A percentile compares a stretch with the other conserved stretches of the same genome.
These are phyloP conservation scores for Fennellomyces sp. DNA, from an alignment of 371 early-diverging fungal genomes.

Conservation along the genomic window DNA sequence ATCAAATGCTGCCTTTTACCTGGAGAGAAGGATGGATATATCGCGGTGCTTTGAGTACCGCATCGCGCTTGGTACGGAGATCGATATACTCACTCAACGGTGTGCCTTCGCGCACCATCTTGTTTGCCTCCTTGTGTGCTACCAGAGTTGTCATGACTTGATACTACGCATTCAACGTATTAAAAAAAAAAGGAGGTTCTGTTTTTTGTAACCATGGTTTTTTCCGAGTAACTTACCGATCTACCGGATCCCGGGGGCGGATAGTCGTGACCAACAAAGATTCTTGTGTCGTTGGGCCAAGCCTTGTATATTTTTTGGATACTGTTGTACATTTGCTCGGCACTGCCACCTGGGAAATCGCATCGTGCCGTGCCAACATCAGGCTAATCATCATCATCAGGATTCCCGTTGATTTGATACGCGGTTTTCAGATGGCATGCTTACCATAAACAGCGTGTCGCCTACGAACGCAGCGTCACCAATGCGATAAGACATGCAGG, in stretches of 20 bases:
- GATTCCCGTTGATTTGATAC: too few relatives aligned
- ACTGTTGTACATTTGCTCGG: conserved; percentile 39
- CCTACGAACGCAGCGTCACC: conserved; percentile 55
- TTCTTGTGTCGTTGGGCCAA: conserved; percentile 50
- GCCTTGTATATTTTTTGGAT: conserved; percentile 40
- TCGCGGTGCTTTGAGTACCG: conserved; percentile 35
- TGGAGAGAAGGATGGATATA: conserved; percentile 53
- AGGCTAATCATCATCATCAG: conserved; percentile 42
- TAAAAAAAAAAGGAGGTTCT: neutral
- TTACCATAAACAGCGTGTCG: conserved; percentile 54
- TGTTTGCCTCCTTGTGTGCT: conserved; percentile 37
- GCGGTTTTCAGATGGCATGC: too few relatives aligned
- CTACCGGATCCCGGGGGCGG: conserved; percentile 27
- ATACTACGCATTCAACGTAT: conserved; percentile 22
- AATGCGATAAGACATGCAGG: conserved; percentile 45
- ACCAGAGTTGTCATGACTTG: conserved; percentile 28
- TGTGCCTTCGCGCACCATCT: conserved; percentile 34
- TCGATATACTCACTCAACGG: conserved; percentile 30
- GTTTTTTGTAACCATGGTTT: neutral
- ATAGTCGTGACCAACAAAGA: conserved; percentile 52
- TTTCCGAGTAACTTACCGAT: conserved; percentile 24
- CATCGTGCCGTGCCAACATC: conserved; percentile 55
- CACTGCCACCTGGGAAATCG: conserved; percentile 56
- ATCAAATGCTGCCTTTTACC: too few relatives aligned
- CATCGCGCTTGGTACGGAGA: conserved; percentile 36